Base-by-base conservation (phyloP, 345 rosid genomes). In the Rhodamnia rubescens region DNA sequence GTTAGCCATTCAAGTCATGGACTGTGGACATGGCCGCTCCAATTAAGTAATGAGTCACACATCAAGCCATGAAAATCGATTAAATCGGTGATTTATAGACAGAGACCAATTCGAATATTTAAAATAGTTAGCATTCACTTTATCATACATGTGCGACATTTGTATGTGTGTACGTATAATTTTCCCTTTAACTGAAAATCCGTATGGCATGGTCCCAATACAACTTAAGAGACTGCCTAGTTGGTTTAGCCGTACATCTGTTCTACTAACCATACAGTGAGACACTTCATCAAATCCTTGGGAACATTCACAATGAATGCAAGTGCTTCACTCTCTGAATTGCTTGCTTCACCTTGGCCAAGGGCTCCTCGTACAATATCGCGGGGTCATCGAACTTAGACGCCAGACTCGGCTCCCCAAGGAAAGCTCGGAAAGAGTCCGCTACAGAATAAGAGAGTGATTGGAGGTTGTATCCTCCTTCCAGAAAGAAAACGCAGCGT, bases 391-490 rank as follows among this genome's bases (percentile, higher is more conserved):
- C 99, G 52, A 97, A 95, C 91, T 92, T 92, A 1, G 91, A 85
- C 16, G 99, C 98, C 89, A 90, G 87, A 53, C 98, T 97, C 36
- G 89, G 87, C 86, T 97, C 99, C 14, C 95, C 98, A 1, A 95
- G 93, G 85, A 97, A 92, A 49, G 98, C 98, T 7, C 95, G 91
- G 87, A 97, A 97, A 21, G 95, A 91, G 87, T 95, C 99, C 5
- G 96, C 93, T 53, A 95, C 98, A 0, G 99, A 95, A 82, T 94
- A 86, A 12, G 99, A 94, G 82, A 97, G 95, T 29, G 99, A 93
- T 27, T 93, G 88, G 74, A 95, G 98, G 89, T 97, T 97, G 93
- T 95, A 94, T 49, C 99, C 99, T 64, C 99, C 99, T 90, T 97
- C 99, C 89, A 94, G 88, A 93, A 94, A 97, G 86, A 95, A 97